Percentiles rank a stretch among this genome's conserved stretches.
Conservation (phyloP, 2,329 filamentous ascomycete genomes). For the Hypoxylon sp. region DNA sequence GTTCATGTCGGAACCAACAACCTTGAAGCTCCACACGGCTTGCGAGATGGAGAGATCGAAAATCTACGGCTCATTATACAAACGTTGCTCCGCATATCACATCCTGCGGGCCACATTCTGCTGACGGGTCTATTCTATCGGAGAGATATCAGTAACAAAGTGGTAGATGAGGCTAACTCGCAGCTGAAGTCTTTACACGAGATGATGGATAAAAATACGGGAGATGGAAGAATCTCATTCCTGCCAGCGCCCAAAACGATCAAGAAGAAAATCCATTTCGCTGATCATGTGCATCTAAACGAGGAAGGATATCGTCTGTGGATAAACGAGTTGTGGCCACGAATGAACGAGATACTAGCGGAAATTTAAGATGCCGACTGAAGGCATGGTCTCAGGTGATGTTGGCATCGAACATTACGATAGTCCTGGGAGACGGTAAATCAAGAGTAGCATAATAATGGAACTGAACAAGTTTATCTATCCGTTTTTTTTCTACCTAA, state of each 20-base stretch:
- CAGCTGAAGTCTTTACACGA: background rate
- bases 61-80: background rate
- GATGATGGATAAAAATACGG: background rate
- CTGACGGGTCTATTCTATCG: background rate
- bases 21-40: background rate
- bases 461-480: background rate
- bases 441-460: background rate
- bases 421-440: background rate
- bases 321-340: background rate
- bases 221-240: background rate
- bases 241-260: background rate
- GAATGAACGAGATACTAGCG: background rate
- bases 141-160: background rate
- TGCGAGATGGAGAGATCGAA: background rate
- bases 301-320: background rate
- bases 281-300: background rate
- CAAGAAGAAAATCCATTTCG: background rate
- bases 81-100: background rate
- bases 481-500: background rate
- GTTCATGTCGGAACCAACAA: background rate
- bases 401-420: background rate
- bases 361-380: background rate
- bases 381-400: background rate
- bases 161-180: background rate
- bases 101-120: background rate